Conservation (phyloP, 73 alveolate species). For the Symbiodinium natans region DNA sequence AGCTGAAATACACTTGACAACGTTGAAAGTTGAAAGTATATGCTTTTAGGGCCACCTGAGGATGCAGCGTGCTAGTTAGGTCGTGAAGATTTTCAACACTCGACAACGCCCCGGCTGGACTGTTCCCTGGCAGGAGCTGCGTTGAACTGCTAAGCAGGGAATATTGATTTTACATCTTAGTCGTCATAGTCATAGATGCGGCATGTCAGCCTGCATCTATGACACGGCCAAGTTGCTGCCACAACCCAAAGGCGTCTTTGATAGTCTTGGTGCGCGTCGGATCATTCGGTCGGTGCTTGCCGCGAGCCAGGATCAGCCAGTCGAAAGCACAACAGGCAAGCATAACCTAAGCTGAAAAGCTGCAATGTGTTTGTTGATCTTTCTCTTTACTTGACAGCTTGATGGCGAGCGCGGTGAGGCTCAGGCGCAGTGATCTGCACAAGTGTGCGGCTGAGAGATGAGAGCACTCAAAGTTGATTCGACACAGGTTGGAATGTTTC, state of each 20-base stretch:
- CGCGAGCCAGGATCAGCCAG: conserved; percentile 66
- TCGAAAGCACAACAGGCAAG: conserved; percentile 63
- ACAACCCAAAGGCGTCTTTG: too few species aligned
- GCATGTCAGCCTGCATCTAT: too few species aligned
- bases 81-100: conserved; percentile 83
- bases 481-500: too few species aligned
- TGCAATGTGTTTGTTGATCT: background rate
- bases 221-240: too few species aligned
- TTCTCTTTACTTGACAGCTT: background rate
- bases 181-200: too few species aligned
- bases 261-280: too few species aligned
- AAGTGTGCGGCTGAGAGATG: background rate
- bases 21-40: background rate
- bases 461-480: background rate
- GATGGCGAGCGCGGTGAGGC: background rate
- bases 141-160: background rate
- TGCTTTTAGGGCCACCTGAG: too few species aligned
- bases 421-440: background rate
- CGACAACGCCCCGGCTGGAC: conserved; percentile 91
- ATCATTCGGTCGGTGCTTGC: too few species aligned
- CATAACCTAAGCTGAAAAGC: background rate
- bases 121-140: conserved; percentile 74
- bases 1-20: background rate
- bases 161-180: too few species aligned
- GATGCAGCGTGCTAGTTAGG: too few species aligned